These are phyloP conservation scores for Aethionema arabicum DNA, from an alignment of 345 rosid species.

Conservation along the genomic window DNA sequence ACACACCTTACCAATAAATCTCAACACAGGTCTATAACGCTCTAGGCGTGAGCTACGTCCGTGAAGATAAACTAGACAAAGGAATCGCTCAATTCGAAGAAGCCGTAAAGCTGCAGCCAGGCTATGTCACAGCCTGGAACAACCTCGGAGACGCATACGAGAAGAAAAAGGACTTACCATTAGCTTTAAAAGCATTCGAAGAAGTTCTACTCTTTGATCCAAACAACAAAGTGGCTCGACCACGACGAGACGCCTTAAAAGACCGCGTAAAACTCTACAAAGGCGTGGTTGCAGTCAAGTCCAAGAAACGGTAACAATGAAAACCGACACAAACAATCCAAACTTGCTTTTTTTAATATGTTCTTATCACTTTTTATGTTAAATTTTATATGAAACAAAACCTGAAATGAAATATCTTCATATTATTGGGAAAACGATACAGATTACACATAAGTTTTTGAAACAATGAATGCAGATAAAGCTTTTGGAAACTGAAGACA, in stretches of 20 bases:
- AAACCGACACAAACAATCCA: background rate
- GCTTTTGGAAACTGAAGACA: too few species aligned
- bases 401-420: too few species aligned
- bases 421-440: too few species aligned
- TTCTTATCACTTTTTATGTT: too few species aligned
- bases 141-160: constrained; percentile 97
- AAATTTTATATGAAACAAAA: too few species aligned
- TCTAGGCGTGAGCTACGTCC: constrained; percentile 71
- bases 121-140: constrained; percentile 98
- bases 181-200: constrained; percentile 91
- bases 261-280: constrained; percentile 73
- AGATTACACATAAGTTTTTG: too few species aligned
- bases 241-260: constrained; percentile 70
- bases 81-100: constrained; percentile 80
- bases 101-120: constrained; percentile 88
- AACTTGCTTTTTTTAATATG: too few species aligned
- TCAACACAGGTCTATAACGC: constrained; percentile 52
- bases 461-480: too few species aligned
- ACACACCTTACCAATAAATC: background rate
- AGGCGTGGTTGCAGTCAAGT: constrained; percentile 71
- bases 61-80: constrained; percentile 81
- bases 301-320: constrained; percentile 60
- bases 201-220: constrained; percentile 92
- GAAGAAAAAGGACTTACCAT: constrained; percentile 72
- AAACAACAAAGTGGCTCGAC: constrained; percentile 79